These are phyloP conservation scores for Hypoxylon sp. DNA, from an alignment of 2,329 filamentous ascomycete genomes.

Conservation along the genomic window DNA sequence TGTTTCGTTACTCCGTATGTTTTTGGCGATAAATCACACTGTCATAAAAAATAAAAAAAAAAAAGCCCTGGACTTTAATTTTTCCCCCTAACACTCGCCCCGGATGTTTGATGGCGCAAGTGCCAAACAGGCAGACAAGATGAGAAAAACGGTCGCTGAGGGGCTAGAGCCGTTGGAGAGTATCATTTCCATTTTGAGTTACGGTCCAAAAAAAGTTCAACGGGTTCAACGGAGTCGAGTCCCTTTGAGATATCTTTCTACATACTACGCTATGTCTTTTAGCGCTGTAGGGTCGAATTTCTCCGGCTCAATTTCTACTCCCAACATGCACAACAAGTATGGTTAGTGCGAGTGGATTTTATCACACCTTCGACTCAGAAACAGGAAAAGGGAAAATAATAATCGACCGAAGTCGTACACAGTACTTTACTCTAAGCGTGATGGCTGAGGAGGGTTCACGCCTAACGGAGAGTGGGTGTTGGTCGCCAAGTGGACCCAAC, in stretches of 20 bases:
- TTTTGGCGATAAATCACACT: constrained; percentile 46
- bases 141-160: constrained; percentile 33
- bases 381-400: constrained; percentile 39
- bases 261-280: constrained; percentile 27
- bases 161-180: constrained; percentile 38
- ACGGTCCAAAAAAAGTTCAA: constrained; percentile 33
- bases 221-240: constrained; percentile 38
- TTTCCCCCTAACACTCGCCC: constrained; percentile 23
- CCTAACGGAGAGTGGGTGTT: constrained; percentile 41
- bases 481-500: constrained; percentile 35
- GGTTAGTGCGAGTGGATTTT: constrained; percentile 42
- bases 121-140: constrained; percentile 44
- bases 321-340: constrained; percentile 37
- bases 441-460: constrained; percentile 34
- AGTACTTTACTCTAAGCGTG: constrained; percentile 40
- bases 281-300: constrained; percentile 36
- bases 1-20: constrained; percentile 37
- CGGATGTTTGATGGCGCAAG: constrained; percentile 46
- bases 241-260: constrained; percentile 36
- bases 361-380: constrained; percentile 39
- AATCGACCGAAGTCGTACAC: constrained; percentile 45
- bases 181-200: constrained; percentile 40
- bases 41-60: constrained; percentile 36
- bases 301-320: constrained; percentile 41
- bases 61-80: constrained; percentile 38